Evolutionary conservation across 176 grass and related monocot genomes (phyloP).

Genomic region (Carex parvula): DNA sequence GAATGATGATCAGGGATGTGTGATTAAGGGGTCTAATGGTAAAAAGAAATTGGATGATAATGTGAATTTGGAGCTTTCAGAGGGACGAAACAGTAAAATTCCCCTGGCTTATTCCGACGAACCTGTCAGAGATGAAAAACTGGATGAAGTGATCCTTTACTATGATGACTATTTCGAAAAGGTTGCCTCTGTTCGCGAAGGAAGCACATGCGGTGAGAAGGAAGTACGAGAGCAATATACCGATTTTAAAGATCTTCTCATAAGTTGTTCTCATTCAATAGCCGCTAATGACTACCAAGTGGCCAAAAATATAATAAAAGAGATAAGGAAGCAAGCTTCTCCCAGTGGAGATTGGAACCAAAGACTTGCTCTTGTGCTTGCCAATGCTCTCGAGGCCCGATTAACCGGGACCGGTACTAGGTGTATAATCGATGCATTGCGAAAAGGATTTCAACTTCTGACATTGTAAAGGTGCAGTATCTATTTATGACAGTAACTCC

Average conservation of each 20-base stretch:
- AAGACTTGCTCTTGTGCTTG: slow-evolving; percentile 17
- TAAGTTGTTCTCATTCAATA: slow-evolving; percentile 24
- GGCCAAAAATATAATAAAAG: slow-evolving; percentile 2
- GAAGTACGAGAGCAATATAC: not conserved
- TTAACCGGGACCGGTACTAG: slow-evolving; percentile 30
- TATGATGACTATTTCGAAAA: slow-evolving; percentile 12
- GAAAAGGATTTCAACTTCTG: slow-evolving; percentile 18
- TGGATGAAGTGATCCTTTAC: slow-evolving; percentile 29
- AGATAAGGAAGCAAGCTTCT: slow-evolving; percentile 27
- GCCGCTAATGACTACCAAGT: slow-evolving; percentile 22
- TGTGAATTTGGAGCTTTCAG: slow-evolving; percentile 1
- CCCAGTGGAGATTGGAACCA: slow-evolving; percentile 26
- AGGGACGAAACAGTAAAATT: slow-evolving; percentile 26
- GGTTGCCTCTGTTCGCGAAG: slow-evolving; percentile 4
- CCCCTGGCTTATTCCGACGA: not conserved
- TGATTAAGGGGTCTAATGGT: not conserved
- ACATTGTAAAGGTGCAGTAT: slow-evolving; percentile 26
- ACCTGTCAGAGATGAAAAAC: slow-evolving; percentile 2
- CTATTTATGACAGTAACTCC: slow-evolving; percentile 14
- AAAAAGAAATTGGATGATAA: not conserved
- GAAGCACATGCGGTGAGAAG: not conserved
- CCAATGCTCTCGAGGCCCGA: slow-evolving; percentile 25
- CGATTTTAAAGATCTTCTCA: slow-evolving; percentile 19
- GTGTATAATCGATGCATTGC: slow-evolving; percentile 5
- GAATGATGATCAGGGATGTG: not conserved